Percentiles rank a stretch among this genome's conserved stretches.
phyloP scores from a whole-genome alignment of 176 grass and related monocot species.

The Paspalum notatum region DNA sequence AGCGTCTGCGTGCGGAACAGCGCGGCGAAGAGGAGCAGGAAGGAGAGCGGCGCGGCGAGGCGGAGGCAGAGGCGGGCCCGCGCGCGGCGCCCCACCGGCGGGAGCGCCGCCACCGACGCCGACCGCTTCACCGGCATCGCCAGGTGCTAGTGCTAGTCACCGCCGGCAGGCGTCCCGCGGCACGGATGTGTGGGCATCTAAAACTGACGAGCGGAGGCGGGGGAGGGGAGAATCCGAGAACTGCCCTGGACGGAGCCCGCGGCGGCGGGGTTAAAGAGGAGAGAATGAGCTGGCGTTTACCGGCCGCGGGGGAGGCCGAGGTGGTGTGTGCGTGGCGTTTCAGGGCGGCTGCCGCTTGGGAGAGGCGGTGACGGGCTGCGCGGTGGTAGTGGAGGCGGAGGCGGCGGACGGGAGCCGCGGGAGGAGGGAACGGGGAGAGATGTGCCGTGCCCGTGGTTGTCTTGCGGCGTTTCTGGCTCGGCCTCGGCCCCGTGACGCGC shows the following conservation, averaged over 20 bases:
- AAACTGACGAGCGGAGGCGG: not conserved
- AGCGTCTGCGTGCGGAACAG: constrained; percentile 56
- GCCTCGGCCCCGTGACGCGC: constrained; percentile 34
- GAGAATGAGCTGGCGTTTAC: not conserved
- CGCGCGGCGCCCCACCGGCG: constrained; percentile 39
- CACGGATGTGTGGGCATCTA: not conserved
- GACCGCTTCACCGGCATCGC: constrained; percentile 68
- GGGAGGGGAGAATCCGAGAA: not conserved
- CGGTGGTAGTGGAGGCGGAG: not conserved
- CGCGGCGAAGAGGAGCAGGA: constrained; percentile 56
- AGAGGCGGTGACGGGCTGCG: constrained; percentile 5
- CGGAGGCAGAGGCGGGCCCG: constrained; percentile 68
- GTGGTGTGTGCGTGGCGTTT: constrained; percentile 25
- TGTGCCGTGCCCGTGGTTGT: constrained; percentile 1
- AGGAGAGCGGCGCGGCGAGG: constrained; percentile 59
- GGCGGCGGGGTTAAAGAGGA: constrained; percentile 19
- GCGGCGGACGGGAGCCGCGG: not conserved
- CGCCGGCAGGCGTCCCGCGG: not conserved
- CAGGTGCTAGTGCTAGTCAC: not conserved
- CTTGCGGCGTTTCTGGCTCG: not conserved
- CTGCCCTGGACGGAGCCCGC: not conserved
- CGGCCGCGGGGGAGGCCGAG: not conserved
- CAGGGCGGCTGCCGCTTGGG: not conserved
- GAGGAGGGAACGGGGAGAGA: not conserved
- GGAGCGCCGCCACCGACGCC: constrained; percentile 37